Evolutionary conservation across 345 rosid genomes (phyloP).

Genomic region (Eucalyptus paniculata): DNA sequence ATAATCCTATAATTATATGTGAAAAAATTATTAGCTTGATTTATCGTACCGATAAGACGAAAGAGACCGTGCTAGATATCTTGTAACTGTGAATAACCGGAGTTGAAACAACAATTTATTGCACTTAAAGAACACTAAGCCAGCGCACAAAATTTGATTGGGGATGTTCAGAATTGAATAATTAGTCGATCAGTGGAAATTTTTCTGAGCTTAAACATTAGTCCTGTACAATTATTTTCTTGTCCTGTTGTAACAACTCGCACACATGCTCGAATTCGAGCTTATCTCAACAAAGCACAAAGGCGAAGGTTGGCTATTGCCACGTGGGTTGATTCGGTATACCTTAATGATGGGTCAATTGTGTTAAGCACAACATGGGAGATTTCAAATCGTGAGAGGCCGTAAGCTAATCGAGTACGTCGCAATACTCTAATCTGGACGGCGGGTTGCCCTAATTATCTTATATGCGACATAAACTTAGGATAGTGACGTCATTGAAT

Average conservation of each 20-base stretch:
- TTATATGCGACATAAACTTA: not conserved
- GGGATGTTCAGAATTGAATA: not conserved
- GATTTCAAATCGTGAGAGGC: not conserved
- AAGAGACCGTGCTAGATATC: not conserved
- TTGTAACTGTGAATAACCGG: not conserved
- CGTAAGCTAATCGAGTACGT: not conserved
- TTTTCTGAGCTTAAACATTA: not conserved
- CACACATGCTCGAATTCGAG: not conserved
- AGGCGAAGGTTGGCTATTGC: not conserved
- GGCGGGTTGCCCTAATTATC: not conserved
- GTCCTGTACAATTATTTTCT: not conserved
- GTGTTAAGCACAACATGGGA: not conserved
- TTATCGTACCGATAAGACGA: not conserved
- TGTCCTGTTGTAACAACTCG: not conserved
- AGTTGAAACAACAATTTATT: not conserved
- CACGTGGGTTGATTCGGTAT: not conserved
- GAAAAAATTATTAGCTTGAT: not conserved
- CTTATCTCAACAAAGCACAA: not conserved
- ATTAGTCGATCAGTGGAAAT: not conserved
- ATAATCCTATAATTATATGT: fast-evolving
- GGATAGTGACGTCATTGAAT: not conserved
- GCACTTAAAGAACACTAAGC: not conserved
- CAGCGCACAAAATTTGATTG: not conserved
- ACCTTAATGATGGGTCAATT: not conserved
- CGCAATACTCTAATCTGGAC: not conserved